A percentile compares a stretch with the other conserved stretches of the same genome.
phyloP scores from a whole-genome alignment of 768 basidiomycete species.

The Mycena crocata region DNA sequence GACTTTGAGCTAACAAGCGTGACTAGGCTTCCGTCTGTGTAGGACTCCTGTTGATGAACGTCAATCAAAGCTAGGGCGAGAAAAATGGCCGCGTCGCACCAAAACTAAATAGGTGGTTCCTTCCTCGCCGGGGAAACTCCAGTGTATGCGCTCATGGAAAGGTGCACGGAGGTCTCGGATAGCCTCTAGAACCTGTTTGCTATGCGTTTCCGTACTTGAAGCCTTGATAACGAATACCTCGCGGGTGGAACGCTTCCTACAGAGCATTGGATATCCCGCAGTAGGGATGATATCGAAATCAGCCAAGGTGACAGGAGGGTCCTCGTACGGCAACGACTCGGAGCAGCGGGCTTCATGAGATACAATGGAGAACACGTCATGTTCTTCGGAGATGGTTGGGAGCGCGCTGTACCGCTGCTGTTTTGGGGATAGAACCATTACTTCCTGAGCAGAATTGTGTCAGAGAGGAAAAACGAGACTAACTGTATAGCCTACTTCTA shows the following conservation, averaged over 20 bases:
- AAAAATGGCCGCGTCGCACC: constrained; percentile 30
- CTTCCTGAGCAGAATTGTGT: constrained; percentile 38
- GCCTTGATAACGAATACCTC: constrained; percentile 29
- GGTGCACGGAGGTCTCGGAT: constrained; percentile 34
- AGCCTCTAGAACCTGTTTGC: constrained; percentile 21
- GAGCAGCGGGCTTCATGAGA: constrained; percentile 23
- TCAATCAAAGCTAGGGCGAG: background rate
- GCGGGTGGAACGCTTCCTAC: constrained; percentile 28
- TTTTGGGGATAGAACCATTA: constrained; percentile 48
- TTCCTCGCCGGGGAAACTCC: constrained; percentile 47
- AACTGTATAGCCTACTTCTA: constrained; percentile 39
- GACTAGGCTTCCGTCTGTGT: constrained; percentile 32
- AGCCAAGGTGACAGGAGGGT: constrained; percentile 15
- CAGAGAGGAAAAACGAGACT: background rate
- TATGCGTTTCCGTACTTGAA: background rate
- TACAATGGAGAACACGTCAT: constrained; percentile 16
- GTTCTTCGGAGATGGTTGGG: constrained; percentile 28
- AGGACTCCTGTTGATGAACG: constrained; percentile 37
- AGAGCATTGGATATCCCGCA: constrained; percentile 26
- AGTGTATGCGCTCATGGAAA: constrained; percentile 41
- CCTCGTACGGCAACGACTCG: constrained; percentile 1
- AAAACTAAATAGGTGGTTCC: constrained; percentile 44
- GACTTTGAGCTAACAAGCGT: constrained; percentile 32
- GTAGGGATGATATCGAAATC: constrained; percentile 32
- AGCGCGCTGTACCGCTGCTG: constrained; percentile 26